Evolutionary conservation across 1,284 basidiomycete species (phyloP).

Genomic region (Microbotryum silenes-acaulis): DNA sequence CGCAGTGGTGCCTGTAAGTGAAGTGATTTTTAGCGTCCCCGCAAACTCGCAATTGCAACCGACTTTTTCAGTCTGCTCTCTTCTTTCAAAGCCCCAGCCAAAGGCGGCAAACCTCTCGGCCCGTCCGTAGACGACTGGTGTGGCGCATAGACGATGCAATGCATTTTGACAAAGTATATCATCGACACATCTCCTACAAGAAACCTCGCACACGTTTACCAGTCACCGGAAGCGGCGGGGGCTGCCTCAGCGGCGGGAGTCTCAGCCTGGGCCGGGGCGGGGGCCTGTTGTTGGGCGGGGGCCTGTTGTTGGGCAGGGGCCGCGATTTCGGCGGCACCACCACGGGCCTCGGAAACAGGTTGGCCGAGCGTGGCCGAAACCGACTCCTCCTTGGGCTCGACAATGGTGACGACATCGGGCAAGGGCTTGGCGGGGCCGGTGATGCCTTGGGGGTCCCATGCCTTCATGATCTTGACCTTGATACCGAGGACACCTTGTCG

Average conservation of each 20-base stretch:
- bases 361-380: slow-evolving; percentile 30
- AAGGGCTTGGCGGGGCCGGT: slow-evolving; percentile 87
- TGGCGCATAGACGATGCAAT: too few species aligned
- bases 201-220: not conserved
- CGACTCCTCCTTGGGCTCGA: slow-evolving; percentile 50
- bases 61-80: too few species aligned
- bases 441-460: slow-evolving; percentile 82
- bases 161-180: too few species aligned
- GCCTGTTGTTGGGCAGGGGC: slow-evolving; percentile 8
- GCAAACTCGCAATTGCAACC: too few species aligned
- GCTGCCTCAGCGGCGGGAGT: slow-evolving; percentile 7
- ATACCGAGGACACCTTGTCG: slow-evolving; percentile 99
- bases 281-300: too few species aligned
- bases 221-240: not conserved
- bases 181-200: too few species aligned
- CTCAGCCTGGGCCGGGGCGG: slow-evolving; percentile 3
- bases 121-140: too few species aligned
- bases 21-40: too few species aligned
- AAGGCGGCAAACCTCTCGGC: too few species aligned
- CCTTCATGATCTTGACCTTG: slow-evolving; percentile 99
- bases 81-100: too few species aligned
- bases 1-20: too few species aligned
- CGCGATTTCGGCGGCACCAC: slow-evolving; percentile 26
- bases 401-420: slow-evolving; percentile 81
- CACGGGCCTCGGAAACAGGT: slow-evolving; percentile 31